These are phyloP conservation scores for Ogataea chonburiensis DNA, from an alignment of 805 yeast species.

Conservation along the genomic window DNA sequence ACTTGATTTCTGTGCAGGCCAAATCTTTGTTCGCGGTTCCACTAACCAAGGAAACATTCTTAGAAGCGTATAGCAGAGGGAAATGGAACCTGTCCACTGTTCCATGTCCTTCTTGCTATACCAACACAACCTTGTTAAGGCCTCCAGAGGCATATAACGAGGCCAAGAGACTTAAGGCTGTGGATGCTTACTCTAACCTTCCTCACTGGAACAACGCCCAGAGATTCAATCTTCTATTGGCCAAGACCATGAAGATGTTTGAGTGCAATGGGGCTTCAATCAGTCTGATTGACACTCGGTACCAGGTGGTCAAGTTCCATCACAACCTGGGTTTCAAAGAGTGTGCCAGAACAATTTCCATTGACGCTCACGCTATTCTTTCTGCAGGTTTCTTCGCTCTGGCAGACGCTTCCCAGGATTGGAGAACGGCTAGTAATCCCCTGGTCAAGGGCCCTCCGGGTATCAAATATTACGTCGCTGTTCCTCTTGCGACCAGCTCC, in stretches of 20 bases:
- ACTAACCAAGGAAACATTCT: conserved; percentile 50
- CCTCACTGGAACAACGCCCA: conserved; percentile 50
- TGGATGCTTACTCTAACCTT: conserved; percentile 38
- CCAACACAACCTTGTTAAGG: conserved; percentile 45
- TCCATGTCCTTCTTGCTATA: conserved; percentile 54
- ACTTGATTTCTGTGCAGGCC: conserved; percentile 17
- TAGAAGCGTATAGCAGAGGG: conserved; percentile 56
- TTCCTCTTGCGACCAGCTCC: conserved; percentile 45
- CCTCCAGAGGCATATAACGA: conserved; percentile 64
- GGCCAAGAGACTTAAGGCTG: conserved; percentile 41
- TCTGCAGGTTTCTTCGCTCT: conserved; percentile 55
- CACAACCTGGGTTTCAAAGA: conserved; percentile 47
- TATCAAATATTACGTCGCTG: conserved; percentile 64
- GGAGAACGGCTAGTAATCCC: conserved; percentile 67
- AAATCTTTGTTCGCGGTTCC: conserved; percentile 32
- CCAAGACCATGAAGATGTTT: conserved; percentile 41
- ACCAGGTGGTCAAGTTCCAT: conserved; percentile 50
- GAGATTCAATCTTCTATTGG: conserved; percentile 39
- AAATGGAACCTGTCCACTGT: conserved; percentile 55
- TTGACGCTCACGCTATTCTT: conserved; percentile 69
- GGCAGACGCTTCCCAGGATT: conserved; percentile 61
- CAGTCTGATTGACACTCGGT: conserved; percentile 51
- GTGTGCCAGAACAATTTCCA: conserved; percentile 53
- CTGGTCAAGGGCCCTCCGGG: conserved; percentile 60
- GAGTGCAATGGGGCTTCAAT: conserved; percentile 54